These are phyloP conservation scores for Stephanodiscus triporus DNA, from an alignment of 108 stramenopile genomes.

Conservation along the genomic window DNA sequence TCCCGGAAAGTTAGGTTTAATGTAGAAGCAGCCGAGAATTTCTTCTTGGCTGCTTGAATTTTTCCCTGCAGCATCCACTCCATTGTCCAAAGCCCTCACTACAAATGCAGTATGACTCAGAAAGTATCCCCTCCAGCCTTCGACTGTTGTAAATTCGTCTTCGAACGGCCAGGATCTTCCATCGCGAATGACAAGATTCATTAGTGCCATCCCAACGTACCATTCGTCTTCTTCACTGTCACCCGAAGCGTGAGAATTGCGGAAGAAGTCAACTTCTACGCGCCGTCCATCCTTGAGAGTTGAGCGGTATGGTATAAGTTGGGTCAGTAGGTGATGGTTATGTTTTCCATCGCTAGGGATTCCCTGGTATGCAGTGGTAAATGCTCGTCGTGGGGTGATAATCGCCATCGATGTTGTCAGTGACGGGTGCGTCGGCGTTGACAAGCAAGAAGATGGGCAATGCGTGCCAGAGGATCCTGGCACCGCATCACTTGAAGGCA, in stretches of 20 bases:
- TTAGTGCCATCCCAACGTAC: constrained; percentile 54
- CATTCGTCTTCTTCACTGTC: constrained; percentile 52
- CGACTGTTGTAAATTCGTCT: constrained; percentile 47
- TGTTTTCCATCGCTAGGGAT: constrained; percentile 49
- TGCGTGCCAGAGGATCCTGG: neutral
- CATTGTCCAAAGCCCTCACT: constrained; percentile 50
- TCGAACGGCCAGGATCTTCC: constrained; percentile 64
- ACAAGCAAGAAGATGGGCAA: neutral
- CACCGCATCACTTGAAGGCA: neutral
- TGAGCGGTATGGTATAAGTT: constrained; percentile 41
- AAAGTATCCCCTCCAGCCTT: constrained; percentile 55
- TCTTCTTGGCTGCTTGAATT: constrained; percentile 39
- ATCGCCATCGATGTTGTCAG: neutral
- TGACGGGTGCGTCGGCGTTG: neutral
- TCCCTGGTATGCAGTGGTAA: constrained; percentile 63
- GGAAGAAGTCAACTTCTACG: constrained; percentile 51
- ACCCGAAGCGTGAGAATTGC: constrained; percentile 12
- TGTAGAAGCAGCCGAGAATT: constrained; percentile 62
- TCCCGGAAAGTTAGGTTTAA: constrained; percentile 71
- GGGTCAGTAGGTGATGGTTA: constrained; percentile 39
- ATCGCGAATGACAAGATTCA: constrained; percentile 65
- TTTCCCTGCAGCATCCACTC: constrained; percentile 33
- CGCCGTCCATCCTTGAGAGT: constrained; percentile 40
- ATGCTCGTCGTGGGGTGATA: constrained; percentile 8
- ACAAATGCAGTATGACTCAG: constrained; percentile 62